A percentile compares a stretch with the other conserved stretches of the same genome.
Conservation (phyloP, 2,329 filamentous ascomycete genomes). For the Ustulina deusta region DNA sequence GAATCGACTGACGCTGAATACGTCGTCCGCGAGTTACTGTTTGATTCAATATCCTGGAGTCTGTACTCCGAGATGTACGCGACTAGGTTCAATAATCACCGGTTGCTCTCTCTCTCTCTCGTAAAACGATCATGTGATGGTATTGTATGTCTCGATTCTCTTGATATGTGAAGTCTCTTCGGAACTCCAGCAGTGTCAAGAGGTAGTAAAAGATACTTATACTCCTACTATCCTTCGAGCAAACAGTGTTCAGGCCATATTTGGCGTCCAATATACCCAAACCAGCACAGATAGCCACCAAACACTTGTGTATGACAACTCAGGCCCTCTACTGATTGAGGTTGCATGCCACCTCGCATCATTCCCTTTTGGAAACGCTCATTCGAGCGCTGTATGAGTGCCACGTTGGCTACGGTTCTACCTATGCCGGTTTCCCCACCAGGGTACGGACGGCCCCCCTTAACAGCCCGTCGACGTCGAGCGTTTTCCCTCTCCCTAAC, state of each 20-base stretch:
- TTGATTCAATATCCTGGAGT: slow-evolving; percentile 13
- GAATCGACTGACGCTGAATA: slow-evolving; percentile 14
- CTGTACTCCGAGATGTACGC: slow-evolving; percentile 16
- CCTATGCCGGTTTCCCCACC: slow-evolving; percentile 51
- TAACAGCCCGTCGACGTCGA: slow-evolving; percentile 46
- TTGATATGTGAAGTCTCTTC: slow-evolving; percentile 21
- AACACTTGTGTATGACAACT: slow-evolving; percentile 49
- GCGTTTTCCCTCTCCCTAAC: slow-evolving; percentile 40
- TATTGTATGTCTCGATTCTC: slow-evolving; percentile 15
- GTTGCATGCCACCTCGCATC: slow-evolving; percentile 52
- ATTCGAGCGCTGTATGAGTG: slow-evolving; percentile 49
- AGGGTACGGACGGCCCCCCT: slow-evolving; percentile 46
- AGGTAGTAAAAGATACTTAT: slow-evolving; percentile 42
- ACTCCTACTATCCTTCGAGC: slow-evolving; percentile 16
- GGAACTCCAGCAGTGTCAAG: slow-evolving; percentile 17
- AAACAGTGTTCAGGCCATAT: slow-evolving; percentile 43
- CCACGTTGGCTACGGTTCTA: slow-evolving; percentile 52
- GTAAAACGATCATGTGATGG: slow-evolving; percentile 14
- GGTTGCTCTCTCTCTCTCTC: slow-evolving; percentile 4
- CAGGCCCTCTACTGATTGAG: slow-evolving; percentile 50
- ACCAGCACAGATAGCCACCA: slow-evolving; percentile 45
- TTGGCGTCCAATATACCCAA: slow-evolving; percentile 48
- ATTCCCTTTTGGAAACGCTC: slow-evolving; percentile 47
- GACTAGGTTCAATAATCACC: slow-evolving; percentile 14
- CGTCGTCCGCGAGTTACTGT: slow-evolving; percentile 26